These are phyloP conservation scores for Solanum pimpinellifolium DNA, from an alignment of 257 asterid genomes.

Conservation along the genomic window DNA sequence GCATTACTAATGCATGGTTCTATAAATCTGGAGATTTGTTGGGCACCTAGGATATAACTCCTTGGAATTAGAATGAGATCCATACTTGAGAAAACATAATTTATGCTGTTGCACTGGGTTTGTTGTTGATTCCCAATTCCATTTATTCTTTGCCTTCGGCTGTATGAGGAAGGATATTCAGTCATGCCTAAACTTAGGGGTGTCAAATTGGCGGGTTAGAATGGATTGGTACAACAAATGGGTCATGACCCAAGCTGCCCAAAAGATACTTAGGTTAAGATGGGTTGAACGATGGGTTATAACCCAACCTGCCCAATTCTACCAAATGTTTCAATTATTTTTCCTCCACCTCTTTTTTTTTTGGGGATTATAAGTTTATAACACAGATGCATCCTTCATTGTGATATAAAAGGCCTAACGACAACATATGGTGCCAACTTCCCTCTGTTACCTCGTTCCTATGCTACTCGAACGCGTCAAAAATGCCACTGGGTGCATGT, in stretches of 20 bases:
- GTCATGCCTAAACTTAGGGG: neutral
- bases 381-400: neutral
- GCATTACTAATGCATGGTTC: neutral
- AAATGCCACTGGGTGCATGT: neutral
- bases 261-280: neutral
- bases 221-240: neutral
- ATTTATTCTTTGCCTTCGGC: neutral
- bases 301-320: neutral
- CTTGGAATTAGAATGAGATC: neutral
- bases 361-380: neutral
- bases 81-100: neutral
- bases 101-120: neutral
- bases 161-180: neutral
- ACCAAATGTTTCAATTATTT: neutral
- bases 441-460: neutral
- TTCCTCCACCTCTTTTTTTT: neutral
- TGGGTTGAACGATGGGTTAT: neutral
- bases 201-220: neutral
- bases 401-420: neutral
- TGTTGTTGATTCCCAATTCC: neutral
- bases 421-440: neutral
- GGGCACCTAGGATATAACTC: neutral
- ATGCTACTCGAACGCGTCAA: neutral
- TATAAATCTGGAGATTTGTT: neutral
- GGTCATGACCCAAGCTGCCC: neutral